phyloP scores from a whole-genome alignment of 2,329 filamentous ascomycete genomes.

The Pseudogymnoascus sp. region DNA sequence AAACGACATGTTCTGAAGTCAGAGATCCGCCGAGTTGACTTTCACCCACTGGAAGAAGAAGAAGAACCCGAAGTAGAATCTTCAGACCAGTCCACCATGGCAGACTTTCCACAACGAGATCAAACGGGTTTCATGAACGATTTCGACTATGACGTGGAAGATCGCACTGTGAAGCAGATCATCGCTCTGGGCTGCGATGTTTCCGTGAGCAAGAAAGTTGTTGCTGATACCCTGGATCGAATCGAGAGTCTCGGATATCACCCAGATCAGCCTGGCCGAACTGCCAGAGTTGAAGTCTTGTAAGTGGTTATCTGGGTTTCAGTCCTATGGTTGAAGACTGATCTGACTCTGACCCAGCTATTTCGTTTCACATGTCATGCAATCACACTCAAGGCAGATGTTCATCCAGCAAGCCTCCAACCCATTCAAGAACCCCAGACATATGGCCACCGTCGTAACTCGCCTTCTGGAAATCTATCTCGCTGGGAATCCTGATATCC shows the following conservation, averaged over 20 bases:
- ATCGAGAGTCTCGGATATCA: conserved; percentile 50
- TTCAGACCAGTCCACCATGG: neutral
- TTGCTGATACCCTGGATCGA: conserved; percentile 43
- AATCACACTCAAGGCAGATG: conserved; percentile 48
- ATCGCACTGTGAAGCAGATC: conserved; percentile 49
- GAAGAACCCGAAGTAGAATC: neutral
- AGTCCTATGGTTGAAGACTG: conserved; percentile 1
- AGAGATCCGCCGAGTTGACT: neutral
- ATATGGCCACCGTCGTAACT: conserved; percentile 53
- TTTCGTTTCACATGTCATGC: conserved; percentile 55
- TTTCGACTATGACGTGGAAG: conserved; percentile 25
- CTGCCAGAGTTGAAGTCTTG: neutral
- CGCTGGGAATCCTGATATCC: conserved; percentile 45
- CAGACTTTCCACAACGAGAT: neutral
- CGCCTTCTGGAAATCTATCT: conserved; percentile 57
- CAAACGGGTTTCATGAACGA: conserved; percentile 25
- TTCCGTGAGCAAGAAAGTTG: conserved; percentile 46
- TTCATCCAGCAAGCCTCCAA: conserved; percentile 47
- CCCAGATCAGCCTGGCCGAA: conserved; percentile 13
- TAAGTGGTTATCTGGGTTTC: conserved; percentile 4
- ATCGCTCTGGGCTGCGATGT: conserved; percentile 53
- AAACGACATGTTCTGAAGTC: neutral
- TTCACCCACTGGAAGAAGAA: neutral
- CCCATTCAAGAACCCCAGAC: conserved; percentile 47
- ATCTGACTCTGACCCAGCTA: conserved; percentile 38